phyloP scores from a whole-genome alignment of 2,329 filamentous ascomycete species.

The Aspergillus pseudoterreus region DNA sequence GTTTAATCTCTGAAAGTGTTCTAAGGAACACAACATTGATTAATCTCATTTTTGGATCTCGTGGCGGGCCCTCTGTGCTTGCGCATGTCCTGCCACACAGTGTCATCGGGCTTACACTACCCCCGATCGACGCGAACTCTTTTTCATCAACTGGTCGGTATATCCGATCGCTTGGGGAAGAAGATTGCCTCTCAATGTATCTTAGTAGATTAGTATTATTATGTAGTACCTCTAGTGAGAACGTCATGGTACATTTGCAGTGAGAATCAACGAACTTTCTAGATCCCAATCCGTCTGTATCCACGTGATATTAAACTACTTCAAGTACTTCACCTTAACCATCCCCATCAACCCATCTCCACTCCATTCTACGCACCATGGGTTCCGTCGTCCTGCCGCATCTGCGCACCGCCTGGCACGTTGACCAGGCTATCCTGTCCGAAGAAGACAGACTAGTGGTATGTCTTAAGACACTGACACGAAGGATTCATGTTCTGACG shows the following conservation, averaged over 20 bases:
- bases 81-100: constrained; percentile 62
- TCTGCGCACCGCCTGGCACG: constrained; percentile 90
- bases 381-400: constrained; percentile 92
- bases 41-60: constrained; percentile 72
- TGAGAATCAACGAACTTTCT: too few relatives aligned
- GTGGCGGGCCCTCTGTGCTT: constrained; percentile 65
- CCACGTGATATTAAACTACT: constrained; percentile 6
- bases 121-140: constrained; percentile 65
- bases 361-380: constrained; percentile 40
- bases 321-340: not conserved
- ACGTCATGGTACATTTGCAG: not conserved
- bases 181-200: constrained; percentile 15
- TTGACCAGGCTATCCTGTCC: constrained; percentile 88
- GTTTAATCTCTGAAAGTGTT: constrained; percentile 90
- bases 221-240: too few relatives aligned
- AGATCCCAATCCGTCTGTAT: not conserved
- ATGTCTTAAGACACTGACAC: not conserved
- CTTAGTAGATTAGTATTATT: too few relatives aligned
- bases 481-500: constrained; percentile 28
- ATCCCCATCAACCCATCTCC: not conserved
- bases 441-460: constrained; percentile 77
- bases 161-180: constrained; percentile 57
- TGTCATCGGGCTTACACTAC: constrained; percentile 75
- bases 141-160: constrained; percentile 60
- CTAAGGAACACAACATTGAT: constrained; percentile 71